Percentiles rank a stretch among this genome's conserved stretches.
These are phyloP conservation scores for Vitis cinerea DNA, from an alignment of 164 flowering plant species.

Conservation along the genomic window DNA sequence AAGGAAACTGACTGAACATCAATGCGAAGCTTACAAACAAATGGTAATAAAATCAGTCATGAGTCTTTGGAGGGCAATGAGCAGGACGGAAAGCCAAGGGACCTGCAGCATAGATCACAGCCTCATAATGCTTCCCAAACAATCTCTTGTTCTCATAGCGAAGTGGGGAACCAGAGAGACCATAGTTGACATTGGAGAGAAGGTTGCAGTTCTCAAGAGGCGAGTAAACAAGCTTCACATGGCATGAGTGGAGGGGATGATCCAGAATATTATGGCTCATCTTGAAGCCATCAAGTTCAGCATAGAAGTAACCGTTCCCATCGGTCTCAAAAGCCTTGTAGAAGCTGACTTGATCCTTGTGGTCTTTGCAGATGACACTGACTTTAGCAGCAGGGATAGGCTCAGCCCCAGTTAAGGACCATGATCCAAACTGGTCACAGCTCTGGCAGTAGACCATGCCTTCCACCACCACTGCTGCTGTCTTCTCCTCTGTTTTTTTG, in stretches of 20 bases:
- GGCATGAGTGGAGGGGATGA: conserved; percentile 81
- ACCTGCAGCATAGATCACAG: conserved; percentile 68
- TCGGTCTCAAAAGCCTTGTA: conserved; percentile 55
- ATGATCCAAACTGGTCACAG: conserved; percentile 50
- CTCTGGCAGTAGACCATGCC: conserved; percentile 87
- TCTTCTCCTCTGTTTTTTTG: conserved; percentile 23
- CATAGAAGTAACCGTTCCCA: conserved; percentile 69
- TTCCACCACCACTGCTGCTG: conserved; percentile 60
- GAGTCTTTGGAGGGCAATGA: conserved; percentile 38
- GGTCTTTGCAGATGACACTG: conserved; percentile 70
- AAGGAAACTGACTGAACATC: background rate
- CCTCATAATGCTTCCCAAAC: conserved; percentile 40
- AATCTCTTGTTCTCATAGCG: conserved; percentile 56
- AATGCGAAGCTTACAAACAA: background rate
- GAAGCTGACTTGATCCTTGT: conserved; percentile 51
- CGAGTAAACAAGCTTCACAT: conserved; percentile 64
- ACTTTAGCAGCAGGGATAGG: conserved; percentile 60
- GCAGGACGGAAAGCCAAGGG: conserved; percentile 83
- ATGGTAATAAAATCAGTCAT: conserved; percentile 9
- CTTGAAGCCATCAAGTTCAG: conserved; percentile 51
- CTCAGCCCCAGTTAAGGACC: conserved; percentile 55
- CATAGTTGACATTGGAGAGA: conserved; percentile 64
- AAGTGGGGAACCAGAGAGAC: conserved; percentile 62
- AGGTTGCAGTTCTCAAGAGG: conserved; percentile 61
- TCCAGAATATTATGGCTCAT: conserved; percentile 49